Evolutionary conservation across 2,329 filamentous ascomycete species (phyloP).

Genomic region (Neospermospora avenae): DNA sequence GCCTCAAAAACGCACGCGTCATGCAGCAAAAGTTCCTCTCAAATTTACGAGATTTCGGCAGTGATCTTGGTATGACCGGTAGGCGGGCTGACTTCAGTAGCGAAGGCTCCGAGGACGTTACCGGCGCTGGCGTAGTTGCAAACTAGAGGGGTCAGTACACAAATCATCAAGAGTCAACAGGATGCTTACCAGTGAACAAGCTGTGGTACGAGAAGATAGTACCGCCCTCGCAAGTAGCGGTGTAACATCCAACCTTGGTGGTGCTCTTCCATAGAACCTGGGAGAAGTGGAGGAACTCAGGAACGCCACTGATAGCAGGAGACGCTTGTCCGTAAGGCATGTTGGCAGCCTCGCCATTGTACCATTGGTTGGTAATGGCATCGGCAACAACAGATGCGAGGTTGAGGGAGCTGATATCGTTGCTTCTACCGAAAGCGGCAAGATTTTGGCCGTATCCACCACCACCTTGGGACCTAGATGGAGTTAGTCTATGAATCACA

Average conservation of each 20-base stretch:
- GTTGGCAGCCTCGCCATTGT: constrained; percentile 67
- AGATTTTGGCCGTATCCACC: constrained; percentile 90
- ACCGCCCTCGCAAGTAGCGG: constrained; percentile 50
- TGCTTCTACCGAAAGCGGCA: constrained; percentile 54
- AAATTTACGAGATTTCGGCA: constrained; percentile 22
- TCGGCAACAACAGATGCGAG: constrained; percentile 55
- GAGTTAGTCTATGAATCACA: constrained; percentile 34
- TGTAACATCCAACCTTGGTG: constrained; percentile 60
- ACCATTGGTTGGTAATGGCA: constrained; percentile 81
- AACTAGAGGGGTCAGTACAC: constrained; percentile 34
- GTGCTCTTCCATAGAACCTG: constrained; percentile 70
- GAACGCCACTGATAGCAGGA: constrained; percentile 52
- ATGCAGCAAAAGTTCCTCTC: constrained; percentile 8
- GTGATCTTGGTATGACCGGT: constrained; percentile 38
- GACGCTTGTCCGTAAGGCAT: constrained; percentile 54
- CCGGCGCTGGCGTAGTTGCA: constrained; percentile 35
- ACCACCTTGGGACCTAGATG: constrained; percentile 49
- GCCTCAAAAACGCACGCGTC: constrained; percentile 2
- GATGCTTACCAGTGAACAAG: constrained; percentile 61
- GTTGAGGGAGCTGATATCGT: constrained; percentile 46
- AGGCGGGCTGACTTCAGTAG: constrained; percentile 46
- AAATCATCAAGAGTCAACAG: background rate
- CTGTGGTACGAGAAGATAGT: constrained; percentile 77
- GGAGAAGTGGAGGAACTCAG: constrained; percentile 55
- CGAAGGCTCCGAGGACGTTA: constrained; percentile 54